These are phyloP conservation scores for Debaryomyces sp. DNA, from an alignment of 1,139 yeast genomes.

Conservation along the genomic window DNA sequence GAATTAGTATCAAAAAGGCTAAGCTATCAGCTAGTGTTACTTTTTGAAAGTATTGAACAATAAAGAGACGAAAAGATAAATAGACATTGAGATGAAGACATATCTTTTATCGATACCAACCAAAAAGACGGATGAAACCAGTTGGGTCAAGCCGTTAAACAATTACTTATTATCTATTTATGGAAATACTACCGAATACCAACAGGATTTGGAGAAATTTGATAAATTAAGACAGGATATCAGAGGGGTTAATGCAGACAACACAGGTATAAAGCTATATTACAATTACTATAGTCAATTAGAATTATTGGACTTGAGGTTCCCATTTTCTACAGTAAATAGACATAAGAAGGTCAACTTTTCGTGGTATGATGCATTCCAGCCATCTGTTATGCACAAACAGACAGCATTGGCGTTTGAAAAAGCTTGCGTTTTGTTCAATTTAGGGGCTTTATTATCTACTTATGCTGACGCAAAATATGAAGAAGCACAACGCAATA, in stretches of 20 bases:
- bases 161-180: constrained; percentile 63
- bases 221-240: constrained; percentile 66
- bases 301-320: constrained; percentile 74
- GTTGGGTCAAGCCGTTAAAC: constrained; percentile 68
- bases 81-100: constrained; percentile 34
- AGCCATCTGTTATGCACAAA: constrained; percentile 38
- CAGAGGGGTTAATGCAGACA: constrained; percentile 57
- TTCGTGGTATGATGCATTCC: constrained; percentile 81
- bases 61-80: background rate
- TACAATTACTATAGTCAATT: constrained; percentile 80
- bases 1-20: background rate
- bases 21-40: background rate
- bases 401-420: constrained; percentile 77
- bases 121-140: constrained; percentile 62
- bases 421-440: constrained; percentile 82
- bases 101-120: constrained; percentile 37
- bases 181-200: constrained; percentile 62
- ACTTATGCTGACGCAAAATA: constrained; percentile 56
- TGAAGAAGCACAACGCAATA: constrained; percentile 45
- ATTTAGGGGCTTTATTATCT: constrained; percentile 45
- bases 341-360: constrained; percentile 59
- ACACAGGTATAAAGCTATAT: constrained; percentile 52
- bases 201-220: constrained; percentile 56
- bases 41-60: background rate
- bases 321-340: constrained; percentile 64